Percentiles rank a stretch among this genome's conserved stretches.
Evolutionary conservation across 2,329 filamentous ascomycete species (phyloP).

Genomic region (Botrytis aclada): DNA sequence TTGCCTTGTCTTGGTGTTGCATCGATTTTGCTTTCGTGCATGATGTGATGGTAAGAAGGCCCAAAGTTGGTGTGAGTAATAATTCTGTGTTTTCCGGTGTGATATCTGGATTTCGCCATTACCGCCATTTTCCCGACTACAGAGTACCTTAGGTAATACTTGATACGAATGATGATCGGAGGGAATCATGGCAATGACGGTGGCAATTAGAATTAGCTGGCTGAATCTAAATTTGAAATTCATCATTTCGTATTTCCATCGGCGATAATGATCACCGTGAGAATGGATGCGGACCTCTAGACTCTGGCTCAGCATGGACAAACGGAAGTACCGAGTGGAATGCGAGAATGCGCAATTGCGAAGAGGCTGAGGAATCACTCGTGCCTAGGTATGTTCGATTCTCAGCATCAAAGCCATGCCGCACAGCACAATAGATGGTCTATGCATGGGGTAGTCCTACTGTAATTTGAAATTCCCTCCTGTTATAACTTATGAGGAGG

Average conservation of each 20-base stretch:
- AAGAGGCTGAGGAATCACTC: constrained; percentile 24
- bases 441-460: constrained; percentile 24
- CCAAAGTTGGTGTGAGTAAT: constrained; percentile 7
- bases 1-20: not conserved
- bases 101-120: not conserved
- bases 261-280: not conserved
- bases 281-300: not conserved
- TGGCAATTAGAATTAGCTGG: constrained; percentile 15
- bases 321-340: not conserved
- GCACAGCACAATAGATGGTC: constrained; percentile 29
- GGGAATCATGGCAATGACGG: not conserved
- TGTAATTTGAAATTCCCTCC: constrained; percentile 20
- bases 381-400: not conserved
- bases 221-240: not conserved
- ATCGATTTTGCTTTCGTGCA: not conserved
- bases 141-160: not conserved
- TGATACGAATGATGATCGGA: not conserved
- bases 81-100: not conserved
- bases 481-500: constrained; percentile 17
- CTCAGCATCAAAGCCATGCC: constrained; percentile 15
- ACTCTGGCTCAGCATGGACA: not conserved
- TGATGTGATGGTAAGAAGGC: not conserved
- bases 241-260: not conserved
- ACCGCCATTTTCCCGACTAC: constrained; percentile 1
- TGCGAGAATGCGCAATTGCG: constrained; percentile 17